phyloP scores from a whole-genome alignment of 306 rosid species.

The Sesbania bispinosa region DNA sequence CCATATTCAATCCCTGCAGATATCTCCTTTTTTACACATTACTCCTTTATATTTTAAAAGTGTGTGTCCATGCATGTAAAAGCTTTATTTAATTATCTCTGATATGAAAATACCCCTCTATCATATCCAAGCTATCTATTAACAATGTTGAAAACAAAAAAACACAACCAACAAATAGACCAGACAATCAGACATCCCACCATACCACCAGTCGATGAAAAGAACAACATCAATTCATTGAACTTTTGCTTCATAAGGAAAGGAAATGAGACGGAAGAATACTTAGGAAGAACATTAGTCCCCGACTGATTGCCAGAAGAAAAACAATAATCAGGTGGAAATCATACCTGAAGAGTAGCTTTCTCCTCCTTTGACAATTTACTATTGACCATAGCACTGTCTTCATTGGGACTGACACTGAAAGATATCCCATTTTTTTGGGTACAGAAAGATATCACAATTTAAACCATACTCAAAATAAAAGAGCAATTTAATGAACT shows the following conservation, averaged over 20 bases:
- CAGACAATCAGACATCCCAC: neutral
- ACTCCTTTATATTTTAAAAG: neutral
- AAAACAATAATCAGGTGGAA: constrained; percentile 1
- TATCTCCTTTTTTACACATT: neutral
- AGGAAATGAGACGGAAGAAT: neutral
- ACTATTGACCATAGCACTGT: constrained; percentile 46
- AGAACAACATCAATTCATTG: constrained; percentile 6
- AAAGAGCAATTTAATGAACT: constrained; percentile 13
- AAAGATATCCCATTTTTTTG: constrained; percentile 33
- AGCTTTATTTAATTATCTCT: neutral
- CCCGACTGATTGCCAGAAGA: neutral
- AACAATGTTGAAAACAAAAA: neutral
- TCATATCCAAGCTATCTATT: neutral
- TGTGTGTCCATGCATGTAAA: neutral
- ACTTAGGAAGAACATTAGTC: constrained; percentile 14
- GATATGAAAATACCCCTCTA: neutral
- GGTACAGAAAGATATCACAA: constrained; percentile 30
- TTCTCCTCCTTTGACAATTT: constrained; percentile 72
- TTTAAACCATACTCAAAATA: constrained; percentile 28
- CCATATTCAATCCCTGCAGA: neutral
- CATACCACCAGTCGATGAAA: neutral
- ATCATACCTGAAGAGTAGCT: constrained; percentile 66
- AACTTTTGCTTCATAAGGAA: constrained; percentile 8
- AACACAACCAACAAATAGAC: neutral
- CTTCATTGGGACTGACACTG: constrained; percentile 59